A percentile compares a stretch with the other conserved stretches of the same genome.
These are phyloP conservation scores for Edaphochlamys debaryana DNA, from an alignment of 139 green algal species.

Conservation along the genomic window DNA sequence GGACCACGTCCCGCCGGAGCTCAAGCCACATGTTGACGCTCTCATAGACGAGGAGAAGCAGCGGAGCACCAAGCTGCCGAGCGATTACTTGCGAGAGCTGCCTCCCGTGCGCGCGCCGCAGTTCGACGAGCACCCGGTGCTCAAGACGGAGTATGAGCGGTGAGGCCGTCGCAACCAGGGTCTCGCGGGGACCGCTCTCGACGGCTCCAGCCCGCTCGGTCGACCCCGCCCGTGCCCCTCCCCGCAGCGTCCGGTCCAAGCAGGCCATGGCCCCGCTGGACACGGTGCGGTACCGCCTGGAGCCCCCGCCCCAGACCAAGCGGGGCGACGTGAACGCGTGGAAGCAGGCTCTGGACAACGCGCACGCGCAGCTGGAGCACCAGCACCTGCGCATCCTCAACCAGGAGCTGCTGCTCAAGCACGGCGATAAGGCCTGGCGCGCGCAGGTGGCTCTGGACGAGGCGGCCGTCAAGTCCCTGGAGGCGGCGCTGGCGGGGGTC, in stretches of 20 bases:
- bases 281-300: conserved; percentile 69
- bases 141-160: conserved; percentile 73
- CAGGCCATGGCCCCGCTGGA: conserved; percentile 73
- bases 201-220: too few species aligned
- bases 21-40: conserved; percentile 64
- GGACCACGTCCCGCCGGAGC: conserved; percentile 65
- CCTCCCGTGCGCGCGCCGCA: conserved; percentile 58
- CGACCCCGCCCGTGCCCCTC: neutral
- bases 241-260: conserved; percentile 46
- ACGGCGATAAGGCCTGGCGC: conserved; percentile 74
- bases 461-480: conserved; percentile 41
- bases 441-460: conserved; percentile 60
- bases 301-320: conserved; percentile 63
- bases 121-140: conserved; percentile 68
- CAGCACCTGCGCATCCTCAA: conserved; percentile 81
- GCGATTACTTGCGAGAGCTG: conserved; percentile 81
- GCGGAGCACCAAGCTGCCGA: conserved; percentile 63
- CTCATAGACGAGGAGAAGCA: conserved; percentile 83
- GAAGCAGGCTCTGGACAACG: conserved; percentile 75
- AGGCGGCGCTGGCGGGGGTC: conserved; percentile 44
- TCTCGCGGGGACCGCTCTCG: too few species aligned
- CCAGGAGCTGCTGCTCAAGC: conserved; percentile 83
- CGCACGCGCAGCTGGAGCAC: conserved; percentile 80
- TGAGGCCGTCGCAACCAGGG: too few species aligned
- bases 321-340: conserved; percentile 69